phyloP scores from a whole-genome alignment of 805 yeast species.

The Grigorovia yakushimaensis region DNA sequence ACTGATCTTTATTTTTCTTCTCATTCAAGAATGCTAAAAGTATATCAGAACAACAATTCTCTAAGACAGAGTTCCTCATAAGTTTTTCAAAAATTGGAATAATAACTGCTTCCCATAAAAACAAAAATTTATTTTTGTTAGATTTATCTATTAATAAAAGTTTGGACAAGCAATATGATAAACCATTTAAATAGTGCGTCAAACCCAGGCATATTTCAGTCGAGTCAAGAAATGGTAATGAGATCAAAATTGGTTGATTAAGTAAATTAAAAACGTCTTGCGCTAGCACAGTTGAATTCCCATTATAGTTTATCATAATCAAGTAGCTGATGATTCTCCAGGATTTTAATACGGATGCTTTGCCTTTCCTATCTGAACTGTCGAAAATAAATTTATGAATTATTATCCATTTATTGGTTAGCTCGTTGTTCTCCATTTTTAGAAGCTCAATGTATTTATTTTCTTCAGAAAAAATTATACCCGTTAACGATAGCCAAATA shows the following conservation, averaged over 20 bases:
- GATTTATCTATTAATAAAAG: too few species aligned
- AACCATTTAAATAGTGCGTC: conserved; percentile 5
- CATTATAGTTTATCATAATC: conserved; percentile 7
- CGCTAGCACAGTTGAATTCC: background rate
- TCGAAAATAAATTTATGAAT: conserved; percentile 14
- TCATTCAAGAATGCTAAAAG: background rate
- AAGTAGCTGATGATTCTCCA: conserved; percentile 23
- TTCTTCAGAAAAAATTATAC: conserved; percentile 16
- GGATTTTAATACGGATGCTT: conserved; percentile 16
- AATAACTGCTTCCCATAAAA: background rate
- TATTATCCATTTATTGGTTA: conserved; percentile 13
- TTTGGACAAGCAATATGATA: conserved; percentile 8
- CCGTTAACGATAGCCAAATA: conserved; percentile 23
- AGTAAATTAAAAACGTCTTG: background rate
- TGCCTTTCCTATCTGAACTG: conserved; percentile 5
- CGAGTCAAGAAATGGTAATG: background rate
- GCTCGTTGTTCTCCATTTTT: background rate
- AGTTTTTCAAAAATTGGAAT: background rate
- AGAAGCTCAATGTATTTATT: conserved; percentile 6
- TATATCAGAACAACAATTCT: background rate
- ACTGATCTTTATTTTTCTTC: background rate
- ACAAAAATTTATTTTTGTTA: too few species aligned
- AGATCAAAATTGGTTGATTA: background rate
- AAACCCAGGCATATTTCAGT: background rate
- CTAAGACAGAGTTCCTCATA: background rate